Evolutionary conservation across 495 filamentous ascomycete species (phyloP).

Genomic region (Aspergillus egyptiacus): DNA sequence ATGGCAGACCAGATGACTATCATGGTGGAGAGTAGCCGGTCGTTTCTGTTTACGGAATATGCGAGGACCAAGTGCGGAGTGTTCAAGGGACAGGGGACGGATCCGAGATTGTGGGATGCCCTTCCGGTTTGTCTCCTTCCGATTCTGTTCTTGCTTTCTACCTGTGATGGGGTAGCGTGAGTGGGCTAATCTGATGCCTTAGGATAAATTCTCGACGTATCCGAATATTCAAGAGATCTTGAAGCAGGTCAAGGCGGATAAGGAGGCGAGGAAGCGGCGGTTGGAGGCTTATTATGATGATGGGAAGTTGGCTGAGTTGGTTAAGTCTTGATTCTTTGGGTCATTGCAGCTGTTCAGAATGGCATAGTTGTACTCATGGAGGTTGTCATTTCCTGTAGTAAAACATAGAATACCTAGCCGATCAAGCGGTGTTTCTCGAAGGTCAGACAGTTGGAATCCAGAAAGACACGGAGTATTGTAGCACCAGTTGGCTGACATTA

Average conservation of each 20-base stretch:
- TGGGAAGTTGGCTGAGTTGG: conserved; percentile 16
- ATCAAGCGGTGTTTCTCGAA: too few relatives aligned
- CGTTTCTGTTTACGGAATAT: conserved; percentile 39
- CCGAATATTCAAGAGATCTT: conserved; percentile 34
- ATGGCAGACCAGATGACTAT: conserved; percentile 30
- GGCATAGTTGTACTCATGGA: too few relatives aligned
- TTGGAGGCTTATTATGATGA: conserved; percentile 30
- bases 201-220: conserved; percentile 36
- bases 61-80: conserved; percentile 31
- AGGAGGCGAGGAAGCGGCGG: conserved; percentile 22
- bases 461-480: too few relatives aligned
- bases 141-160: neutral
- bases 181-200: too few relatives aligned
- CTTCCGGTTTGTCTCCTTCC: conserved; percentile 24
- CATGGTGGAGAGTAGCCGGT: conserved; percentile 39
- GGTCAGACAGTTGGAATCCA: too few relatives aligned
- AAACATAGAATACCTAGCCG: too few relatives aligned
- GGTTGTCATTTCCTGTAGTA: too few relatives aligned
- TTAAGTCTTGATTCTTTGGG: neutral
- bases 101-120: conserved; percentile 38
- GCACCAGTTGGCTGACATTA: too few relatives aligned
- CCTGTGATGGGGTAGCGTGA: neutral
- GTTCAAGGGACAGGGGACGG: conserved; percentile 33
- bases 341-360: too few relatives aligned
- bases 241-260: conserved; percentile 28